Evolutionary conservation across 148 eudicot genomes (phyloP).

Genomic region (Salicornia ramosissima): DNA sequence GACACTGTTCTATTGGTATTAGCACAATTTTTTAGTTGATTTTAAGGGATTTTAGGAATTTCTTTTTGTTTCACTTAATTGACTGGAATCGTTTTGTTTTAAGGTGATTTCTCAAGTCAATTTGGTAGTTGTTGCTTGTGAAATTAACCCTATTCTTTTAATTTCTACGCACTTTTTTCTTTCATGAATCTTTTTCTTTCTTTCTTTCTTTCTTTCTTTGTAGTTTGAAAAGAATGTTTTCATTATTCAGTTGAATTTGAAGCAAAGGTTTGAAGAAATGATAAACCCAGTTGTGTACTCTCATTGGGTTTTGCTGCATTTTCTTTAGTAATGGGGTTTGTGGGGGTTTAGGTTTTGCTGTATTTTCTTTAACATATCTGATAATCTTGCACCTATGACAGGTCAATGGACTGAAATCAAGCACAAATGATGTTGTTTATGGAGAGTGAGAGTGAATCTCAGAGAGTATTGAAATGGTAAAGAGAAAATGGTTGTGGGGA

Average conservation of each 20-base stretch:
- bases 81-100: neutral
- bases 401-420: constrained; percentile 8
- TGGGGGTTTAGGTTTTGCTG: neutral
- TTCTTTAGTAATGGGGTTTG: neutral
- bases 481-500: constrained; percentile 80
- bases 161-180: no score
- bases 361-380: neutral
- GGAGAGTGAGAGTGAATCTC: constrained; percentile 7
- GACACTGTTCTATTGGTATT: constrained; percentile 22
- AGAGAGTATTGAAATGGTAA: constrained; percentile 40
- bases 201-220: neutral
- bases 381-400: neutral
- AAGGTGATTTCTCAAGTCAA: neutral
- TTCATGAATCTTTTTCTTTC: no score
- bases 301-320: neutral
- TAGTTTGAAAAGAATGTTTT: neutral
- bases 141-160: neutral
- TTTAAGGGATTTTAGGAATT: constrained; percentile 1
- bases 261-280: neutral
- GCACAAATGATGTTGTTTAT: constrained; percentile 14
- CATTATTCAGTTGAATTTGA: neutral
- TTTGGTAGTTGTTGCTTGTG: neutral
- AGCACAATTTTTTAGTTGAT: neutral
- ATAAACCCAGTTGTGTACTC: neutral
- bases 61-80: neutral